These are phyloP conservation scores for Suillus subaureus DNA, from an alignment of 768 basidiomycete genomes.

Conservation along the genomic window DNA sequence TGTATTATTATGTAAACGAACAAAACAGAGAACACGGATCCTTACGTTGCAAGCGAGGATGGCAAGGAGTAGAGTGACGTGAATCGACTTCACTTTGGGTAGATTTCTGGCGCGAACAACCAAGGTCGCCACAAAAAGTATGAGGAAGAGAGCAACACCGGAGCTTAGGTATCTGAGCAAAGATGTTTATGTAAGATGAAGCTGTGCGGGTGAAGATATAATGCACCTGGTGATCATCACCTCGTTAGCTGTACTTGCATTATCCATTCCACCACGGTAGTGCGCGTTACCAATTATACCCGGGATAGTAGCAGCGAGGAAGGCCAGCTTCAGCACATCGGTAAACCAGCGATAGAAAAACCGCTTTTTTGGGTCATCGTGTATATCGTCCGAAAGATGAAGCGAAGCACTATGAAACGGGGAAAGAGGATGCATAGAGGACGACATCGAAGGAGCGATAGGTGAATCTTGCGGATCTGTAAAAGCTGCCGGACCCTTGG, in stretches of 20 bases:
- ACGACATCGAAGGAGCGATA: constrained; percentile 20
- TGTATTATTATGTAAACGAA: neutral
- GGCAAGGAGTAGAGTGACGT: constrained; percentile 22
- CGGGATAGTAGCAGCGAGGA: constrained; percentile 34
- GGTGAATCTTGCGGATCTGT: constrained; percentile 23
- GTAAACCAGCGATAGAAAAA: constrained; percentile 32
- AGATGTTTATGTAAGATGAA: neutral
- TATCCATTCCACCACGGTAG: constrained; percentile 21
- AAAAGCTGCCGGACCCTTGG: constrained; percentile 32
- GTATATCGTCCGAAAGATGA: constrained; percentile 13
- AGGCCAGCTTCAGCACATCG: constrained; percentile 26
- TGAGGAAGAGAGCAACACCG: constrained; percentile 23
- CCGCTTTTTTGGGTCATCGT: constrained; percentile 35
- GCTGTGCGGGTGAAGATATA: constrained; percentile 15
- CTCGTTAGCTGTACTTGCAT: constrained; percentile 20
- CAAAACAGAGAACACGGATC: neutral
- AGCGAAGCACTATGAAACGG: constrained; percentile 12
- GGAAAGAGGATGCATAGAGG: constrained; percentile 16
- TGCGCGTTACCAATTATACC: constrained; percentile 32
- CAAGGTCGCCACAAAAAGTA: constrained; percentile 21
- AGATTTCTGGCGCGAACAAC: constrained; percentile 29
- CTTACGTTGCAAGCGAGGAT: constrained; percentile 36
- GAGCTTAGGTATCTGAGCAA: constrained; percentile 32
- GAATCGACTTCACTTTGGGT: constrained; percentile 29
- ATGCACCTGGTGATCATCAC: constrained; percentile 23